phyloP scores from a whole-genome alignment of 306 rosid species.

The Dalbergia oliveri region DNA sequence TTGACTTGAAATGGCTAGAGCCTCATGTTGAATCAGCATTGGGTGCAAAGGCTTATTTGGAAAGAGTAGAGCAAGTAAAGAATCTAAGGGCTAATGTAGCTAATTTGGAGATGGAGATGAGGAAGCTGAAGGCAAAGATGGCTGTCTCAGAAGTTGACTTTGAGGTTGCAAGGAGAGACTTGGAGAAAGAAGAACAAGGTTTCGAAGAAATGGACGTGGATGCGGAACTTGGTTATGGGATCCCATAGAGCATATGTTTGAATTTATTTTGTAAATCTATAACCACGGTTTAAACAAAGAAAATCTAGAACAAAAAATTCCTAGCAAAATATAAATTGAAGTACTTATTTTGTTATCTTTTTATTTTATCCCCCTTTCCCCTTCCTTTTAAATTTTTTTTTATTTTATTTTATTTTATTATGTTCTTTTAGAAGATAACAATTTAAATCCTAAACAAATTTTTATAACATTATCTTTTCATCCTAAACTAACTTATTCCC shows the following conservation, averaged over 20 bases:
- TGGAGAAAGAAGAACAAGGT: slow-evolving; percentile 15
- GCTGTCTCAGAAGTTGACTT: not conserved
- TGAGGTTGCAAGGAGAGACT: slow-evolving; percentile 6
- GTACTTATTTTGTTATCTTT: no score
- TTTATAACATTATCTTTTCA: no score
- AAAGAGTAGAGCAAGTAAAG: slow-evolving; percentile 16
- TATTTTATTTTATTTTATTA: no score
- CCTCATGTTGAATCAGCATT: slow-evolving; percentile 49
- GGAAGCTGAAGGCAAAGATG: slow-evolving; percentile 32
- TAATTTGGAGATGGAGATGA: slow-evolving; percentile 30
- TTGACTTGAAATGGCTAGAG: slow-evolving; percentile 48
- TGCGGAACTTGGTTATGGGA: slow-evolving; percentile 43
- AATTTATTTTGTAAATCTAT: no score
- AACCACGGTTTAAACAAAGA: no score
- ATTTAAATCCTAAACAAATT: no score
- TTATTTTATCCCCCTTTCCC: no score
- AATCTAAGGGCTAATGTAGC: slow-evolving; percentile 17
- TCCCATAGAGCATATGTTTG: slow-evolving; percentile 3
- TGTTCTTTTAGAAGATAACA: no score
- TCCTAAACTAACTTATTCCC: no score
- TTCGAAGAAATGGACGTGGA: slow-evolving; percentile 37
- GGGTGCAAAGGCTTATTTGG: slow-evolving; percentile 31
- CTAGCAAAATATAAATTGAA: no score
- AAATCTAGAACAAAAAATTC: no score
- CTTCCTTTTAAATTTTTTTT: no score